Evolutionary conservation across 2,329 filamentous ascomycete species (phyloP).

Genomic region (Amphichorda felina): DNA sequence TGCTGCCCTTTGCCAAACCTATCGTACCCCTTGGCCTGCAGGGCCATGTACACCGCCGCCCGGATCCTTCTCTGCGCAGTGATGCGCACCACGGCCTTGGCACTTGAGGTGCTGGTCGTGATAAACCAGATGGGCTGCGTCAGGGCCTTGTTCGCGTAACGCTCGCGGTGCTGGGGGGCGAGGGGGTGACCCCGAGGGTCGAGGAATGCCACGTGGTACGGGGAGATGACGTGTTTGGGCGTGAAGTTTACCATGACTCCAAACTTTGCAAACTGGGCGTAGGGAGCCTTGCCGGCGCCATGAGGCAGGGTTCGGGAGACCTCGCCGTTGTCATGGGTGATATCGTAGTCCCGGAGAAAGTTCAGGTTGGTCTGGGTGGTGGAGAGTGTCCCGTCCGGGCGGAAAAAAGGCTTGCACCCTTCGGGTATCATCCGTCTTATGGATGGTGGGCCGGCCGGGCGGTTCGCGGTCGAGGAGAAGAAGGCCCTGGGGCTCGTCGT

Average conservation of each 20-base stretch:
- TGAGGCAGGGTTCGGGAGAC: too few species aligned
- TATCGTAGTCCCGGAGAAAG: slow-evolving; percentile 3
- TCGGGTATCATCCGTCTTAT: slow-evolving; percentile 1
- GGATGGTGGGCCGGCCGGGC: neutral
- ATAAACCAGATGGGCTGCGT: slow-evolving; percentile 21
- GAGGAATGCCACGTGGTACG: slow-evolving; percentile 19
- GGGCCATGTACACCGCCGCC: slow-evolving; percentile 12
- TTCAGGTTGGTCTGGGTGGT: neutral
- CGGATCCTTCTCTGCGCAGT: slow-evolving; percentile 13
- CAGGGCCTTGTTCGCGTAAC: slow-evolving; percentile 13
- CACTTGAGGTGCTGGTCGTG: slow-evolving; percentile 6
- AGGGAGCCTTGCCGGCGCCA: slow-evolving; percentile 5
- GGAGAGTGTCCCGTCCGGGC: neutral
- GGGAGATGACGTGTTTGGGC: slow-evolving; percentile 17
- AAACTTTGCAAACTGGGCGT: slow-evolving; percentile 6
- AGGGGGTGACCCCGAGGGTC: slow-evolving; percentile 19
- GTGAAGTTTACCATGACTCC: slow-evolving; percentile 13
- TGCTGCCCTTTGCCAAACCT: slow-evolving; percentile 4
- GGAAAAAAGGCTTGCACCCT: neutral
- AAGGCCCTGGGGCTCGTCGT: neutral
- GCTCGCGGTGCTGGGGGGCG: slow-evolving; percentile 9
- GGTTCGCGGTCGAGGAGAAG: slow-evolving; percentile 6
- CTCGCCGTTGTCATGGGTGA: slow-evolving; percentile 12
- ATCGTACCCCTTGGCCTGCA: slow-evolving; percentile 14
- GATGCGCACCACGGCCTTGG: slow-evolving; percentile 12